These are phyloP conservation scores for Celoporthe dispersa DNA, from an alignment of 2,329 filamentous ascomycete genomes.

Conservation along the genomic window DNA sequence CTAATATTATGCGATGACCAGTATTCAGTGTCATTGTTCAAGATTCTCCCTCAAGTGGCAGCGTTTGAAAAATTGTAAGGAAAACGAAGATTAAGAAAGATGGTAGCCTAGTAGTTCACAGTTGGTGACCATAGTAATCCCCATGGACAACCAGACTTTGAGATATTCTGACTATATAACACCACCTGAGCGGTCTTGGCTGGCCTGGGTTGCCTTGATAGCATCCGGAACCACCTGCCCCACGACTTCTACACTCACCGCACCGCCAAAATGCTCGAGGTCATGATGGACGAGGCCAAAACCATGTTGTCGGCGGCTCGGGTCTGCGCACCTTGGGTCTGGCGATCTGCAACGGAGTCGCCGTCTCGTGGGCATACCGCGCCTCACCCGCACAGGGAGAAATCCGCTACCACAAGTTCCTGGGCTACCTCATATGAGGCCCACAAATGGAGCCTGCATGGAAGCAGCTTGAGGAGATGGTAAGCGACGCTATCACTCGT, in stretches of 20 bases:
- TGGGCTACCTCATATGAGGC: not conserved
- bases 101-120: not conserved
- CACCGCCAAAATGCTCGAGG: not conserved
- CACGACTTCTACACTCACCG: not conserved
- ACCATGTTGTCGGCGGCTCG: not conserved
- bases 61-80: not conserved
- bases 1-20: not conserved
- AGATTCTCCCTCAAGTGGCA: not conserved
- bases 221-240: too few species aligned
- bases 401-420: not conserved
- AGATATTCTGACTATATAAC: too few species aligned
- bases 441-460: not conserved
- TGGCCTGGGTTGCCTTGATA: too few species aligned
- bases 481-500: not conserved
- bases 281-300: conserved; percentile 11
- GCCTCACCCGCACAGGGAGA: not conserved
- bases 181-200: too few species aligned
- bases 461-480: not conserved
- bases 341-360: conserved; percentile 6
- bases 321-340: conserved; percentile 5
- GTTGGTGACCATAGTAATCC: not conserved
- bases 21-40: not conserved
- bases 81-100: not conserved
- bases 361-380: not conserved
- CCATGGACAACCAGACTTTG: too few species aligned